Evolutionary conservation across 1,139 yeast genomes (phyloP).

Genomic region (Lodderomyces jiufengensis): DNA sequence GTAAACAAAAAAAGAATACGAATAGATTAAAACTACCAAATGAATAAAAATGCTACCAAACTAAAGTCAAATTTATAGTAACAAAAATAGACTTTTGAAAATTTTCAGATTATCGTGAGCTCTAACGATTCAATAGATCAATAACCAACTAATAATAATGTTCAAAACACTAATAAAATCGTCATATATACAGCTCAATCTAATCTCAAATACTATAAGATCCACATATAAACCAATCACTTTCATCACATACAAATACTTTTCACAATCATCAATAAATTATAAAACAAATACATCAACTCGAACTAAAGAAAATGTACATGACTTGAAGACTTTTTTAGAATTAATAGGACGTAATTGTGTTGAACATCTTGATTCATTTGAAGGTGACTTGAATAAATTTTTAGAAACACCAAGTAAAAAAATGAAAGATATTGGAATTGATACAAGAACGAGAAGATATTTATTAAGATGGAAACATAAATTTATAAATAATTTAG

Average conservation of each 20-base stretch:
- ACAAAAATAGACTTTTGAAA: too few species aligned
- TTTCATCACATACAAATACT: conserved; percentile 4
- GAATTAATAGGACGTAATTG: conserved; percentile 72
- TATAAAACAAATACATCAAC: conserved; percentile 38
- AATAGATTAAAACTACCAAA: too few species aligned
- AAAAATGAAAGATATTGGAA: conserved; percentile 72
- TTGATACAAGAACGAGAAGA: conserved; percentile 69
- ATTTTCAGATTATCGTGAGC: too few species aligned
- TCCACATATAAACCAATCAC: neutral
- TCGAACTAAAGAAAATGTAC: conserved; percentile 51
- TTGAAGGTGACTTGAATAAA: conserved; percentile 70
- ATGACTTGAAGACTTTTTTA: conserved; percentile 73
- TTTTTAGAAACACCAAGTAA: conserved; percentile 56
- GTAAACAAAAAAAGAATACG: too few species aligned
- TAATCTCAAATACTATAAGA: neutral
- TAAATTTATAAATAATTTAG: conserved; percentile 53
- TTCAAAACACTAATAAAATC: conserved; percentile 8
- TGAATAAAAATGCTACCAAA: too few species aligned
- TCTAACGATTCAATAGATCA: too few species aligned
- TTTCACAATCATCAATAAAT: conserved; percentile 16
- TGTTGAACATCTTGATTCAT: conserved; percentile 62
- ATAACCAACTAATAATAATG: too few species aligned
- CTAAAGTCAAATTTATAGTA: too few species aligned
- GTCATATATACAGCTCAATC: neutral
- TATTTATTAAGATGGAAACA: conserved; percentile 54